These are phyloP conservation scores for Hymenoscyphus occultus DNA, from an alignment of 2,329 filamentous ascomycete species.

Conservation along the genomic window DNA sequence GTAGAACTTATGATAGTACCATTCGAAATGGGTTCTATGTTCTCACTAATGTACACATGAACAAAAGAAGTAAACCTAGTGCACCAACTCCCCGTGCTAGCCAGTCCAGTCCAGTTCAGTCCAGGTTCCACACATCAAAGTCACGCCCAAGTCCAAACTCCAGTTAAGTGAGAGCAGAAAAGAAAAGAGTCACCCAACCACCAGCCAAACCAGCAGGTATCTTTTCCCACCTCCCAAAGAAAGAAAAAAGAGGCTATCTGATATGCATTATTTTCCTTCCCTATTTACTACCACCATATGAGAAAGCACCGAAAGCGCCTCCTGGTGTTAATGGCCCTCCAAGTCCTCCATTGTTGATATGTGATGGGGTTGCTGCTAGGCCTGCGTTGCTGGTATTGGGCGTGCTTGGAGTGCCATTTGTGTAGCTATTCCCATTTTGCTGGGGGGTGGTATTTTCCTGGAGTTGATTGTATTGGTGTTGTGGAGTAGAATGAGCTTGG, in stretches of 20 bases:
- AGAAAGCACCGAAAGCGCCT: slow-evolving; percentile 64
- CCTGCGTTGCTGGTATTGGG: slow-evolving; percentile 68
- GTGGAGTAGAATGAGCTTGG: slow-evolving; percentile 42
- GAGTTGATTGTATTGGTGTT: slow-evolving; percentile 40
- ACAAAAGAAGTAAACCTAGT: slow-evolving; percentile 7
- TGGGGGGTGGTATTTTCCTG: slow-evolving; percentile 49
- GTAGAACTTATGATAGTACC: slow-evolving; percentile 7
- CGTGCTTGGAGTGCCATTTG: slow-evolving; percentile 54
- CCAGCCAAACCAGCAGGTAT: slow-evolving; percentile 21
- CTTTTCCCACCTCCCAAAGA: slow-evolving; percentile 10
- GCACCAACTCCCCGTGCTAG: slow-evolving; percentile 9
- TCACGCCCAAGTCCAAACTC: slow-evolving; percentile 3
- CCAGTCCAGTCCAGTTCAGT: slow-evolving; percentile 14
- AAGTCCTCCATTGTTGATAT: slow-evolving; percentile 53
- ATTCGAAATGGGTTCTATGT: slow-evolving; percentile 11
- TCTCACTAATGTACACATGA: slow-evolving; percentile 17
- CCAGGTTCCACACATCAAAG: slow-evolving; percentile 17
- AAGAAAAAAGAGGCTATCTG: slow-evolving; percentile 8
- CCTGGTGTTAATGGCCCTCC: slow-evolving; percentile 77
- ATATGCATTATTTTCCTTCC: slow-evolving; percentile 1
- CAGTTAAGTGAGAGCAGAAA: slow-evolving; percentile 7
- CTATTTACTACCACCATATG: neutral
- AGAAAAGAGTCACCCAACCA: slow-evolving; percentile 8
- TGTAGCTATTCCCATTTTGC: slow-evolving; percentile 52
- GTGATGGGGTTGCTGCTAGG: slow-evolving; percentile 44